Base-by-base conservation (phyloP, 352 stramenopile species). In the Pythium graminicola region DNA sequence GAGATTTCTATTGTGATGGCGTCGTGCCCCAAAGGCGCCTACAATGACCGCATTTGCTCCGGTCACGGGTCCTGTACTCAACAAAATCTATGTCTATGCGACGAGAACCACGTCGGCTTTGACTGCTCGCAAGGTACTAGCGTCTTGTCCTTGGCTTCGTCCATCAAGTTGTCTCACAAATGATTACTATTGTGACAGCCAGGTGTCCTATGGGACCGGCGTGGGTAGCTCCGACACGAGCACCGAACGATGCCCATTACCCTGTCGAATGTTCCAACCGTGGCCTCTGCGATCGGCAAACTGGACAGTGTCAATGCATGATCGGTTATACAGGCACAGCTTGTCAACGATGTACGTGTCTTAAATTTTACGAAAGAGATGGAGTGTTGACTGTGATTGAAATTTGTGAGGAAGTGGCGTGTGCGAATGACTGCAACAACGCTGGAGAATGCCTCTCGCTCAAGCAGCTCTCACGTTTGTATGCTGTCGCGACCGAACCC, bases 191-290 rank as follows among this genome's bases (percentile, higher is more conserved):
- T n/a, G 38, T 19, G 27, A 13, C 11, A 86, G 74, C 67, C 31
- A 64, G 49, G 9, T 86, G 74, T 50, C 74, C 77, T 2, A 17
- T 70, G 13, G 77, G 77, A 2, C 53, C 54, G n/a, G 77, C 77
- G 42, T 88, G 77, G 77, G 74, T 70, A 16, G 72, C 72, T 13
- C 66, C 74, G 17, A 72, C 74, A n/a, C 60, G 64, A 22, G 74
- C 69, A 7, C 65, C 60, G 19, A 64, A 85, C 16, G 62, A 78
- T 28, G 78, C 78, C 8, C 78, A 89, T 55, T 89, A 82, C 53
- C 42, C 57, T 27, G 64, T 76, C 45, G 76, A 92, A 59, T 93
- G 82, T 54, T 91, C 79, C 0, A 90, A 90, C 65, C 78, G 82
- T 31, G 82, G 82, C 27, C 45, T 65, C 11, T 93, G 82, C 56